Base-by-base conservation (phyloP, 164 flowering plant species). In the Pachysandra terminalis region DNA sequence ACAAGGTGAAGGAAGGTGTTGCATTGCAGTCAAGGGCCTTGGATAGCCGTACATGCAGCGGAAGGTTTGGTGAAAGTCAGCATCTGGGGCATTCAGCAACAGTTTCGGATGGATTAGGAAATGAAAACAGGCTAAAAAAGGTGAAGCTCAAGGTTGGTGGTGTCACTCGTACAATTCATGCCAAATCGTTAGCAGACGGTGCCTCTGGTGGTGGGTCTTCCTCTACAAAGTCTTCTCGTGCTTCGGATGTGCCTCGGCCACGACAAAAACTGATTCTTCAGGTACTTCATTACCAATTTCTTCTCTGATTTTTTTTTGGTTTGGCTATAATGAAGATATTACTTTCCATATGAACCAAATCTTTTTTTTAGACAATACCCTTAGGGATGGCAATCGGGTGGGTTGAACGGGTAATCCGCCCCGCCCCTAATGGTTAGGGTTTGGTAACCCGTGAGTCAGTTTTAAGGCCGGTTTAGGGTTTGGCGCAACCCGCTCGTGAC, bases 141-240 rank as follows among this genome's bases (percentile, higher is more conserved):
- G 82, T 90, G 14, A 90, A 88, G 73, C 86, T 88, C 45, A 90
- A 83, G 77, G 86, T 90, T 70, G 86, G 88, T 68, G 88, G 92
- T 23, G 81, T 84, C 37, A 83, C 82, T 0, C 84, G 77, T 16
- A 84, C 86, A 16, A 80, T 87, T 59, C 80, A 86, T 56, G 79
- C 86, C 49, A 81, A 81, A 51, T 68, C 84, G 22, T 61, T 74
- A 21, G 28, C 80, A 48, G 79, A 78, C 77, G 86, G 75, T 56
- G 56, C 68, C 48, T 22, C 58, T 9, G 63, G 40, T 6, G 69
- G 54, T 68, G 78, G 76, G 12, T 63, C 81, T 52, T 55, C 58
- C n/a, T 81, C 81, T 57, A 6, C 72, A 56, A 80, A 76, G 69
- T 64, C 9, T 63, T 63, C 77, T 55, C 75, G 48, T 59, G 56